phyloP scores from a whole-genome alignment of 768 basidiomycete species.

The Leccinum barrowsii region DNA sequence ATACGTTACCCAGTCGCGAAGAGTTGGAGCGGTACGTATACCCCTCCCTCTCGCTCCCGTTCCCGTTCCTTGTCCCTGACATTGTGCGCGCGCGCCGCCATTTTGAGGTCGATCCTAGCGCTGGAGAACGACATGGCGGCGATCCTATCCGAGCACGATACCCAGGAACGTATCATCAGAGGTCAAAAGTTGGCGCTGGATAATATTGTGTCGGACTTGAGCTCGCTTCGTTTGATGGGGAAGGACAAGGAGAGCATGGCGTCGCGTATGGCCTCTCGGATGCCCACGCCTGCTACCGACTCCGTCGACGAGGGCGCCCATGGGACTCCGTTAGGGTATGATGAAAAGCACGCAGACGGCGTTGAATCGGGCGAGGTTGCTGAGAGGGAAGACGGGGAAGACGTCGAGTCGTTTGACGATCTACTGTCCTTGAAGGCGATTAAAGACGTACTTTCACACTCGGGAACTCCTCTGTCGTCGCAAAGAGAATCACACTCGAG shows the following conservation, averaged over 20 bases:
- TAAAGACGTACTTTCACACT: conserved; percentile 33
- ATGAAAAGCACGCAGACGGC: conserved; percentile 38
- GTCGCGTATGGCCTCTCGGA: conserved; percentile 39
- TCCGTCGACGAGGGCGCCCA: conserved; percentile 24
- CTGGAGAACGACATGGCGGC: conserved; percentile 78
- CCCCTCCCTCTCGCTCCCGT: no score
- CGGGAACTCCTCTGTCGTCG: conserved; percentile 27
- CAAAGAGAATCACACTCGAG: conserved; percentile 24
- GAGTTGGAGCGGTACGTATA: conserved; percentile 72
- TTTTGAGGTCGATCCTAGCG: conserved; percentile 55
- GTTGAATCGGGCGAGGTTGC: conserved; percentile 41
- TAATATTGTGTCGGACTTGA: conserved; percentile 58
- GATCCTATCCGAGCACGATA: conserved; percentile 71
- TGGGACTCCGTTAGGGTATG: conserved; percentile 20
- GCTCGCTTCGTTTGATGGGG: conserved; percentile 60
- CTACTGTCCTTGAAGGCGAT: conserved; percentile 29
- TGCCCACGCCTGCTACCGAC: conserved; percentile 51
- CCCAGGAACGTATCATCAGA: conserved; percentile 61
- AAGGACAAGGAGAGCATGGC: conserved; percentile 55
- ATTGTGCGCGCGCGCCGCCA: neutral
- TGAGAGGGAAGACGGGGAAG: conserved; percentile 38
- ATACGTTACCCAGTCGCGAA: conserved; percentile 68
- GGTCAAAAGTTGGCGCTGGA: conserved; percentile 69
- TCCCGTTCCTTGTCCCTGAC: neutral
- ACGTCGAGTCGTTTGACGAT: conserved; percentile 30